These are phyloP conservation scores for Escovopsis weberi DNA, from an alignment of 2,329 filamentous ascomycete species.

Conservation along the genomic window DNA sequence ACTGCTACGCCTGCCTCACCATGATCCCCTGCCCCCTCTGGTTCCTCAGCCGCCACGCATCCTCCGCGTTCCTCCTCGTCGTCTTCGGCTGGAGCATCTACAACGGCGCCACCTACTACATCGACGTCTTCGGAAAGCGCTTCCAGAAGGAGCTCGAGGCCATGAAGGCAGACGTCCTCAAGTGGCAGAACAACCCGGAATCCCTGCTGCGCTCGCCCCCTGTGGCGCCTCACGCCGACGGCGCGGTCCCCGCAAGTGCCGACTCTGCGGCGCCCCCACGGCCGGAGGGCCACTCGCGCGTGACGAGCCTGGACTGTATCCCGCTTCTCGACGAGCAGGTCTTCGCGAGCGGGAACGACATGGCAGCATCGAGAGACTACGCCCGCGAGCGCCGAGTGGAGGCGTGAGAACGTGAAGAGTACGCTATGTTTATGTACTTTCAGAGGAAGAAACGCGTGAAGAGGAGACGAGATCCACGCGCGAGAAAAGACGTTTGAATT, in stretches of 20 bases:
- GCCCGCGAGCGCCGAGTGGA: conserved; percentile 32
- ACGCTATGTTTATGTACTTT: neutral
- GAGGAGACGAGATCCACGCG: too few species aligned
- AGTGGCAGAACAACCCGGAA: conserved; percentile 60
- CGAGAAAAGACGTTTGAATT: too few species aligned
- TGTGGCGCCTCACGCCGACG: conserved; percentile 17
- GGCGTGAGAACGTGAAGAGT: neutral
- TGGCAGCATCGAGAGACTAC: conserved; percentile 25
- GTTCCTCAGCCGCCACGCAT: conserved; percentile 81
- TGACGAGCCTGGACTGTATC: conserved; percentile 35
- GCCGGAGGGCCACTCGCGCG: conserved; percentile 10
- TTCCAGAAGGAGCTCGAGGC: conserved; percentile 94
- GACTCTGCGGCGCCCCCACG: conserved; percentile 6
- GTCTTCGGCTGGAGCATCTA: conserved; percentile 95
- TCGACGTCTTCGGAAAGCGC: conserved; percentile 90
- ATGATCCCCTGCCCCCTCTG: conserved; percentile 92
- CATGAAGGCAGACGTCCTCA: conserved; percentile 75
- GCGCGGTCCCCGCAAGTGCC: conserved; percentile 4
- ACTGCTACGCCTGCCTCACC: conserved; percentile 74
- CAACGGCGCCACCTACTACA: conserved; percentile 95
- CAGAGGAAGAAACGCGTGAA: neutral
- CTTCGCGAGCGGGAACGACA: conserved; percentile 24
- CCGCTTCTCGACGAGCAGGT: conserved; percentile 37
- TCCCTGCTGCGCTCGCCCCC: conserved; percentile 22
- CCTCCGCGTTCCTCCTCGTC: conserved; percentile 56